These are phyloP conservation scores for Syncephalastrum racemosum DNA, from an alignment of 371 early-diverging fungal species.

Conservation along the genomic window DNA sequence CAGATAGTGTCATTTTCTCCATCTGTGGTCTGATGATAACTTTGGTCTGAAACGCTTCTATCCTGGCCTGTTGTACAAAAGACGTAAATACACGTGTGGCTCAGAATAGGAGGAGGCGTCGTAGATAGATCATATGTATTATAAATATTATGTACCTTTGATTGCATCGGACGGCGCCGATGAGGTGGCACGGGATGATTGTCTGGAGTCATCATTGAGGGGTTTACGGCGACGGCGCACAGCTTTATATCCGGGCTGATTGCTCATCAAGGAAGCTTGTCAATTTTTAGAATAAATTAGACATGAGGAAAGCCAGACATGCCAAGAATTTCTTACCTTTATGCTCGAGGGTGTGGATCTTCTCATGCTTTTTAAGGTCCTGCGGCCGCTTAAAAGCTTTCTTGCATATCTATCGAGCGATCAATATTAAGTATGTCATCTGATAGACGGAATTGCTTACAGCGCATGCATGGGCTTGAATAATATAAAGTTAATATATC, in stretches of 20 bases:
- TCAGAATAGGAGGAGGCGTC: no score
- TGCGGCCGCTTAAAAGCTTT: constrained; percentile 93
- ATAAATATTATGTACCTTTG: no score
- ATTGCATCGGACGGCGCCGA: no score
- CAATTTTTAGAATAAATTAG: constrained; percentile 2
- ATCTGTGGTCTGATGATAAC: constrained; percentile 8
- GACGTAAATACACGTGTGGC: no score
- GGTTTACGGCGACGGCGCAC: constrained; percentile 26
- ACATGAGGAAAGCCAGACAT: not conserved
- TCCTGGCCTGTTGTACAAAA: no score
- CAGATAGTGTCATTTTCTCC: constrained; percentile 8
- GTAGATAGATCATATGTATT: no score
- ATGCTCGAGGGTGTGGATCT: constrained; percentile 71
- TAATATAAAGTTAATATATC: not conserved
- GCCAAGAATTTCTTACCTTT: constrained; percentile 25
- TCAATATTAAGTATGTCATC: not conserved
- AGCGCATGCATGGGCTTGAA: constrained; percentile 16
- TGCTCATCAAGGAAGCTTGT: constrained; percentile 39
- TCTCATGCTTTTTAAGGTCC: constrained; percentile 93
- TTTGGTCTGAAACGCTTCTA: not conserved
- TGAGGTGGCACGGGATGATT: no score
- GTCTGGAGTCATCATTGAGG: no score
- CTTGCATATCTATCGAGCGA: constrained; percentile 60
- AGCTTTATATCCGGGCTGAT: constrained; percentile 37
- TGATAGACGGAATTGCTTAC: constrained; percentile 10